Percentiles rank a stretch among this genome's conserved stretches.
These are phyloP conservation scores for Symmetrospora coprosmae DNA, from an alignment of 768 basidiomycete species.

Conservation along the genomic window DNA sequence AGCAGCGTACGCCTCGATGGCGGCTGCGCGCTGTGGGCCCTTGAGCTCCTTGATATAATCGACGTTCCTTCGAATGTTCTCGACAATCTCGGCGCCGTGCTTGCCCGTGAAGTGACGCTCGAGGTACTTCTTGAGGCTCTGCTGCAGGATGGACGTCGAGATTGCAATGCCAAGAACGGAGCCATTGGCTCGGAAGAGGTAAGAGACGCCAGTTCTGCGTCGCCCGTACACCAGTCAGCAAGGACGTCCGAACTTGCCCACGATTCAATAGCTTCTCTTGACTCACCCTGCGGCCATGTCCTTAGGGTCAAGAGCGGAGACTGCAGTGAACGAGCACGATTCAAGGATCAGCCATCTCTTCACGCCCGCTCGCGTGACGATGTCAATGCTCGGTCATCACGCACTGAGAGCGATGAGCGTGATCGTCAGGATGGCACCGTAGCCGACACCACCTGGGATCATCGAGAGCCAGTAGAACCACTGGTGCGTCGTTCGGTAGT, in stretches of 20 bases:
- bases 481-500: slow-evolving; percentile 3
- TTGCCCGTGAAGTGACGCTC: slow-evolving; percentile 23
- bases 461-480: slow-evolving; percentile 27
- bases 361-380: no score
- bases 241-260: no score
- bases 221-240: no score
- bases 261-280: no score
- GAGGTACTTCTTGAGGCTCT: slow-evolving; percentile 25
- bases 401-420: slow-evolving; percentile 22
- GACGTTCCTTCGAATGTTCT: slow-evolving; percentile 23
- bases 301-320: no score
- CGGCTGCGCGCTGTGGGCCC: slow-evolving; percentile 9
- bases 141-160: slow-evolving; percentile 26
- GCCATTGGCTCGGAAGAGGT: slow-evolving; percentile 28
- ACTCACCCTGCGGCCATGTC: no score
- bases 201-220: slow-evolving; percentile 4
- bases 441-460: slow-evolving; percentile 22
- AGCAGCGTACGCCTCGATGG: slow-evolving; percentile 23
- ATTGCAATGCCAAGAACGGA: slow-evolving; percentile 27
- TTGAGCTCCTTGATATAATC: slow-evolving; percentile 22
- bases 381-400: no score
- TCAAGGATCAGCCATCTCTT: no score
- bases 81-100: slow-evolving; percentile 24
- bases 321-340: no score
- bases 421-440: slow-evolving; percentile 24